Percentiles rank a stretch among this genome's conserved stretches.
phyloP scores from a whole-genome alignment of 2,329 filamentous ascomycete species.

The Whalleya microplaca region DNA sequence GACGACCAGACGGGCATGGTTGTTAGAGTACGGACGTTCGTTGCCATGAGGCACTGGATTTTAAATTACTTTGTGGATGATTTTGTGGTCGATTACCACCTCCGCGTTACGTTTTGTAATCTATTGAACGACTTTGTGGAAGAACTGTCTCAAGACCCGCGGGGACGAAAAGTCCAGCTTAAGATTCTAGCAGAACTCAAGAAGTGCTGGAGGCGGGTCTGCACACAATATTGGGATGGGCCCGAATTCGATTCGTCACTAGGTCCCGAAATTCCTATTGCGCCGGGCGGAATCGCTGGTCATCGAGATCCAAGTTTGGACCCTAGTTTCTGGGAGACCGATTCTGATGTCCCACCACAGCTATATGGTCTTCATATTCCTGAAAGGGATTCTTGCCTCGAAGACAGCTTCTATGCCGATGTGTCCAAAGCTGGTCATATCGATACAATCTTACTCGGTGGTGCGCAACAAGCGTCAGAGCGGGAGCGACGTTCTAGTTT shows the following conservation, averaged over 20 bases:
- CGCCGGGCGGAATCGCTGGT: constrained; percentile 74
- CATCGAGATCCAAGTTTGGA: constrained; percentile 59
- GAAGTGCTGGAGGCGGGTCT: constrained; percentile 94
- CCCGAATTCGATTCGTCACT: constrained; percentile 66
- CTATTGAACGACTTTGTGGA: constrained; percentile 72
- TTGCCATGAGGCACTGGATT: constrained; percentile 95
- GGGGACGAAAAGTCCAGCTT: constrained; percentile 59
- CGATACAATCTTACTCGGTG: constrained; percentile 49
- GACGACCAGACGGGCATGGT: constrained; percentile 86
- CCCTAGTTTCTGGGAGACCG: constrained; percentile 57
- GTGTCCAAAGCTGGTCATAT: constrained; percentile 51
- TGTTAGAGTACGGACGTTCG: constrained; percentile 94
- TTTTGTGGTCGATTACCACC: constrained; percentile 75
- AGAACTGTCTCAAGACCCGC: constrained; percentile 52
- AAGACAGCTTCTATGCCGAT: constrained; percentile 50
- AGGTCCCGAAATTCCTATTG: constrained; percentile 67
- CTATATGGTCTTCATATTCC: constrained; percentile 45
- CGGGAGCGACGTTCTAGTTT: constrained; percentile 31
- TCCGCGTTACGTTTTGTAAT: constrained; percentile 79
- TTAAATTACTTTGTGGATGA: constrained; percentile 97
- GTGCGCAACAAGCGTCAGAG: constrained; percentile 53
- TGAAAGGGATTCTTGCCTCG: constrained; percentile 31
- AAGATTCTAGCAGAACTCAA: constrained; percentile 95
- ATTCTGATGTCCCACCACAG: constrained; percentile 48
- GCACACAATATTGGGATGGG: constrained; percentile 85